phyloP scores from a whole-genome alignment of 805 yeast species.

The Blastobotrys parvus region DNA sequence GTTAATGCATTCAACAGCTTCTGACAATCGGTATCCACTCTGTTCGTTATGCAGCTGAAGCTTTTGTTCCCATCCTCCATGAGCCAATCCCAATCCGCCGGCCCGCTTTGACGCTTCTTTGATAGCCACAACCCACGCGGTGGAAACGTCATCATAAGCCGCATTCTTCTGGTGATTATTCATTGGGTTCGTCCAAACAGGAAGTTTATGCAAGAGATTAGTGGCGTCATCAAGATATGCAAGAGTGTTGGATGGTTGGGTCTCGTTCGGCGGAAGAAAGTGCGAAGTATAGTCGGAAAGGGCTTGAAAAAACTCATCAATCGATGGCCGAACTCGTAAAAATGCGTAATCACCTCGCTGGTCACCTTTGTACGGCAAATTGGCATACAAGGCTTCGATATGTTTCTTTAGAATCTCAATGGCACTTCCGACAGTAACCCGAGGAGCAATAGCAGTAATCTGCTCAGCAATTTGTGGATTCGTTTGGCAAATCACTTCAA shows the following conservation, averaged over 20 bases:
- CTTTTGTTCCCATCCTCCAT: conserved; percentile 34
- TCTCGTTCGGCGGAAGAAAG: conserved; percentile 64
- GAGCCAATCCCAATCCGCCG: conserved; percentile 32
- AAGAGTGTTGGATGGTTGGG: conserved; percentile 45
- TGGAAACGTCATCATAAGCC: conserved; percentile 54
- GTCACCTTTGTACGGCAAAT: conserved; percentile 72
- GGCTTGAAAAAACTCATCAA: conserved; percentile 61
- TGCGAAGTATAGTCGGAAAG: conserved; percentile 66
- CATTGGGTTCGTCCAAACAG: conserved; percentile 47
- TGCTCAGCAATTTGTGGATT: conserved; percentile 57
- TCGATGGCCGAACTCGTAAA: conserved; percentile 57
- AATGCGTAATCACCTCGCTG: conserved; percentile 66
- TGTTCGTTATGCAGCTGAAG: conserved; percentile 38
- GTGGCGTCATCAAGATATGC: conserved; percentile 58
- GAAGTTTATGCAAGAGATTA: conserved; percentile 50
- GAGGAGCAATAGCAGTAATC: conserved; percentile 45
- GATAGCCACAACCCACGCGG: conserved; percentile 47
- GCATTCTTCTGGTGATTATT: conserved; percentile 36
- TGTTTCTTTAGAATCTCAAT: conserved; percentile 41
- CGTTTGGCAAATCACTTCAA: conserved; percentile 43
- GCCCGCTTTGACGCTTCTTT: conserved; percentile 30
- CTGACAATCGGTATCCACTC: conserved; percentile 32
- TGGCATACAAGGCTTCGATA: conserved; percentile 34
- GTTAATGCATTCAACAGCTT: conserved; percentile 37
- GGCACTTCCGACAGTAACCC: conserved; percentile 46